These are phyloP conservation scores for Penicillium cataractarum DNA, from an alignment of 495 filamentous ascomycete species.

Conservation along the genomic window DNA sequence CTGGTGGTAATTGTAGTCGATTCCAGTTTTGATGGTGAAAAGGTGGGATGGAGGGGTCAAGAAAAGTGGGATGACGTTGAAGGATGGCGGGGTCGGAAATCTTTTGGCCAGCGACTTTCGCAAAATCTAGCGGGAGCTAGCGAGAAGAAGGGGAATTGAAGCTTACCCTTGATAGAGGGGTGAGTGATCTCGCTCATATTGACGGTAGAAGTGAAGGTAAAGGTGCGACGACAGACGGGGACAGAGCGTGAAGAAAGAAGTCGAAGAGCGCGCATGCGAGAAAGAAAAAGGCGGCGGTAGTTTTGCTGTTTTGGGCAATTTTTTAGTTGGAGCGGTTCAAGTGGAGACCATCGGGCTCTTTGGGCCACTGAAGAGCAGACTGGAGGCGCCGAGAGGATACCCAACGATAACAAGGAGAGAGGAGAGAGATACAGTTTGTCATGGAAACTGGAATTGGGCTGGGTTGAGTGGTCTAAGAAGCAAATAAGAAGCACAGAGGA, in stretches of 20 bases:
- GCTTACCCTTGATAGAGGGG: constrained; percentile 63
- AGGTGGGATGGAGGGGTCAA: constrained; percentile 21
- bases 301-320: constrained; percentile 34
- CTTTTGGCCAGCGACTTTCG: background rate
- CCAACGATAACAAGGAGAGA: background rate
- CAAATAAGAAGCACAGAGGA: background rate
- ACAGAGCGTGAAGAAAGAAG: constrained; percentile 19
- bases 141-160: background rate
- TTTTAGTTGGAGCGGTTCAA: constrained; percentile 23
- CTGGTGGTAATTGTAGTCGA: constrained; percentile 5
- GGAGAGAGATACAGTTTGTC: background rate
- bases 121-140: background rate
- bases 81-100: constrained; percentile 4
- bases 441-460: constrained; percentile 2
- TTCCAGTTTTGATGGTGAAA: constrained; percentile 22
- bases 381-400: background rate
- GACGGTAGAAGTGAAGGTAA: constrained; percentile 27
- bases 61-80: constrained; percentile 10
- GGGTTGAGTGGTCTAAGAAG: background rate
- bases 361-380: background rate
- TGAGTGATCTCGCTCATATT: constrained; percentile 61
- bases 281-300: constrained; percentile 34
- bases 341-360: constrained; percentile 23
- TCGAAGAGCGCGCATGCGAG: constrained; percentile 33
- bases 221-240: constrained; percentile 12